Evolutionary conservation across 176 grass and related monocot genomes (phyloP), one percentile per base, ranked within the genome.

Genomic region (Panicum miliaceum): DNA sequence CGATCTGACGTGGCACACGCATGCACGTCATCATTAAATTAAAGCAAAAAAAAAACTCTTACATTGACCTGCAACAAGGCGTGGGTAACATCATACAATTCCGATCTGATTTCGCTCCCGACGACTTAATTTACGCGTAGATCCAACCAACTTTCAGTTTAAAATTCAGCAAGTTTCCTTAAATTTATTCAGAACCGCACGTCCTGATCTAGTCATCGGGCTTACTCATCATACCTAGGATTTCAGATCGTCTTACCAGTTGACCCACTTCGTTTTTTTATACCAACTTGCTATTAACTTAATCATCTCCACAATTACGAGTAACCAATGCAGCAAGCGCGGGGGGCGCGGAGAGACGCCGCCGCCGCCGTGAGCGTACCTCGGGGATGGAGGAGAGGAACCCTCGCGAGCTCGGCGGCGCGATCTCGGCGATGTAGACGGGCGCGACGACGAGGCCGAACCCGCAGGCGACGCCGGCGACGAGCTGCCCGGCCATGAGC

Each of bases 301-400:
- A 68, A 29, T 27, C 23, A 6, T 0, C 43, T 16, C 42, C 23
- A 13, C 18, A 48, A 48, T 16, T 48, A 53, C 0, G 4, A 29
- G 12, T 26, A 72, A n/a, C n/a, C n/a, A n/a, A 34, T 18, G 62
- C 62, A 14, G 9, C 38, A 41, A 6, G 38, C 11, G 16, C 15
- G 51, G 1, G 16, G 0, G 48, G 54, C 52, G 52, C 65, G 65
- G 65, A 20, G 65, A 22, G 22, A 15, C 11, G 13, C 11, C 65
- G 20, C 1, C 66, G 66, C 3, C 68, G 22, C 56, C 22, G 56
- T 3, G 19, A 3, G 2, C 54, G 54, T 57, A 92, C 88, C 85
- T 94, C 93, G 22, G 88, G 85, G 26, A 92, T 90, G 74, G 90
- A 88, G 13, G 82, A 73, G 81, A 94, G 93, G 82, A 90, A 90